These are phyloP conservation scores for Pythium pyrilobum DNA, from an alignment of 352 stramenopile genomes.

Conservation along the genomic window DNA sequence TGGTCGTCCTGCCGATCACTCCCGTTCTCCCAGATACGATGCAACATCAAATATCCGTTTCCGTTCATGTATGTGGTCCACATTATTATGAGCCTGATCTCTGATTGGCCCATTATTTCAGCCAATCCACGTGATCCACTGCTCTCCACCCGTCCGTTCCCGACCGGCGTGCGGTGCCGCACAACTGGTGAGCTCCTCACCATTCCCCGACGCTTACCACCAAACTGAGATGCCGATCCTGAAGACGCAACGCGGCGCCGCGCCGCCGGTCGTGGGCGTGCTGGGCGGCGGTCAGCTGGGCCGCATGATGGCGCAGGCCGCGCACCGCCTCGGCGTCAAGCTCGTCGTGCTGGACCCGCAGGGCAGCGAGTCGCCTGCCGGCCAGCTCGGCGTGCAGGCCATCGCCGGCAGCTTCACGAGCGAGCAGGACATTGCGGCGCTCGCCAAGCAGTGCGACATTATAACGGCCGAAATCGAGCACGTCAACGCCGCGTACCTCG, in stretches of 20 bases:
- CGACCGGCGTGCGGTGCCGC: no score
- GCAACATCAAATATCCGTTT: no score
- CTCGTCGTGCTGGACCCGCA: constrained; percentile 93
- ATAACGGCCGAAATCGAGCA: constrained; percentile 99
- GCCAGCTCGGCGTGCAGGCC: constrained; percentile 61
- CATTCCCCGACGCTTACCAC: no score
- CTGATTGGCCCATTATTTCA: no score
- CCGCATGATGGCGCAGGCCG: constrained; percentile 98
- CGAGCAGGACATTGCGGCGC: constrained; percentile 55
- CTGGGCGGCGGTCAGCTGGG: constrained; percentile 97
- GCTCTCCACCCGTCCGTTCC: no score
- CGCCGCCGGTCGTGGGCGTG: constrained; percentile 77
- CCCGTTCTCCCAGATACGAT: no score
- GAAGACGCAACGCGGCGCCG: constrained; percentile 28
- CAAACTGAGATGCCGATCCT: constrained; percentile 44
- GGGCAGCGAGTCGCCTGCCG: constrained; percentile 61
- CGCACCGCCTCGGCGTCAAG: constrained; percentile 91
- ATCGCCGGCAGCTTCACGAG: constrained; percentile 79
- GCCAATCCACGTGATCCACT: no score
- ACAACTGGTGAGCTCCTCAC: no score
- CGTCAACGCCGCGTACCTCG: constrained; percentile 91
- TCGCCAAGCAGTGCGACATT: constrained; percentile 87
- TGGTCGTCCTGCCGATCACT: no score
- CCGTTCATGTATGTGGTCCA: no score
- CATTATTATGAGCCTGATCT: no score